These are phyloP conservation scores for Daldinia bambusicola DNA, from an alignment of 495 filamentous ascomycete genomes.

Conservation along the genomic window DNA sequence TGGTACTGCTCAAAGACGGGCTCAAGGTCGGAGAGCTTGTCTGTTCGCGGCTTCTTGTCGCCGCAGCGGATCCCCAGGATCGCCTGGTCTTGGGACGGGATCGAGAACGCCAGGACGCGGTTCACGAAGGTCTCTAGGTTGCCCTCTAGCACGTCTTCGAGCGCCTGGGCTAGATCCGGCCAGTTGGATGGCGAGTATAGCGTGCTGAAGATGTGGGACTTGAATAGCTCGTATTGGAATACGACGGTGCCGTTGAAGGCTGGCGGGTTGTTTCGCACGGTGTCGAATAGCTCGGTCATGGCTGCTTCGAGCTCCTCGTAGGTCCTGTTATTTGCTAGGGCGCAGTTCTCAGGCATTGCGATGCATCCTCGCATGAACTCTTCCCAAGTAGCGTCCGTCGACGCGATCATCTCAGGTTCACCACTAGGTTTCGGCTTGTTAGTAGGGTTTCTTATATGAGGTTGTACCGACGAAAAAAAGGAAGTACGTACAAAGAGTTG, in stretches of 20 bases:
- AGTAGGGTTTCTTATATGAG: background rate
- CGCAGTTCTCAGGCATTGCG: constrained; percentile 39
- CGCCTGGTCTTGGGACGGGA: constrained; percentile 26
- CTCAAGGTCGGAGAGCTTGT: constrained; percentile 30
- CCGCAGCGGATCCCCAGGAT: constrained; percentile 46
- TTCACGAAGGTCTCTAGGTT: constrained; percentile 10
- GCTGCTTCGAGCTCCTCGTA: constrained; percentile 47
- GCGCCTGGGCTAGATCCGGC: constrained; percentile 13
- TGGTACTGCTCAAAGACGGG: constrained; percentile 18
- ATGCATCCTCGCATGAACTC: constrained; percentile 50
- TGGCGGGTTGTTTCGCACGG: constrained; percentile 48
- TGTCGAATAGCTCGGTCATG: constrained; percentile 41
- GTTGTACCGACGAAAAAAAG: background rate
- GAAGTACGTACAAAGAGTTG: constrained; percentile 14
- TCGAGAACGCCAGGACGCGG: background rate
- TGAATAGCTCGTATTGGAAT: constrained; percentile 12
- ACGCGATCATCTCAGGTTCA: constrained; percentile 45
- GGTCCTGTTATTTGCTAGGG: constrained; percentile 47
- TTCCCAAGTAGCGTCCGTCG: constrained; percentile 45
- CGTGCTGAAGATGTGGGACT: constrained; percentile 34
- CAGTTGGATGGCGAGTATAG: constrained; percentile 38
- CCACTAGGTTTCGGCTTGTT: constrained; percentile 20
- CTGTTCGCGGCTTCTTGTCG: constrained; percentile 38
- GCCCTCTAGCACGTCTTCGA: constrained; percentile 24
- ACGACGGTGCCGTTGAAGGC: constrained; percentile 17